Percentiles rank a stretch among this genome's conserved stretches.
phyloP scores from a whole-genome alignment of 805 yeast species.

The Saccharomycopsis selenospora region DNA sequence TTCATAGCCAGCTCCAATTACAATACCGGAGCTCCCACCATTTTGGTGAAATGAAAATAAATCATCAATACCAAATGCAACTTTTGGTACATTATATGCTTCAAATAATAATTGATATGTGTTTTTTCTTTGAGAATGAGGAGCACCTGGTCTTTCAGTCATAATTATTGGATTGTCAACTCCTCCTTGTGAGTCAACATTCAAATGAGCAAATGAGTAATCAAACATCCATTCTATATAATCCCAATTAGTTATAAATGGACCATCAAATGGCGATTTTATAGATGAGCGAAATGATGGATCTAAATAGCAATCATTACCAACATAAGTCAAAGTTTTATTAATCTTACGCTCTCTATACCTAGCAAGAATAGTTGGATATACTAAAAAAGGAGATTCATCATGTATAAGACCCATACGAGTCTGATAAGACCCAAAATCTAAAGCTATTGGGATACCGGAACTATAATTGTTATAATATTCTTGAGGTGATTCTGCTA shows the following conservation, averaged over 20 bases:
- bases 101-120: slow-evolving; percentile 84
- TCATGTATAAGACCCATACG: slow-evolving; percentile 52
- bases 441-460: slow-evolving; percentile 78
- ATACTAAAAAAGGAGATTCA: slow-evolving; percentile 47
- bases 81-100: slow-evolving; percentile 66
- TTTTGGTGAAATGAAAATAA: slow-evolving; percentile 71
- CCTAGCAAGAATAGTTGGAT: slow-evolving; percentile 63
- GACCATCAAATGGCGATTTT: slow-evolving; percentile 80
- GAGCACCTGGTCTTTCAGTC: slow-evolving; percentile 70
- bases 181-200: slow-evolving; percentile 44
- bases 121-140: slow-evolving; percentile 59
- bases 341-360: slow-evolving; percentile 71
- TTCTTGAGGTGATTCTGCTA: slow-evolving; percentile 25
- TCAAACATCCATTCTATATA: slow-evolving; percentile 75
- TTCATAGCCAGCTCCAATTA: slow-evolving; percentile 77
- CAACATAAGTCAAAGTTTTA: slow-evolving; percentile 61
- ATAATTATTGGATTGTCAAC: slow-evolving; percentile 76
- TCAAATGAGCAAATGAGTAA: slow-evolving; percentile 72
- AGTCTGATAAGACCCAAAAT: slow-evolving; percentile 62
- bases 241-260: slow-evolving; percentile 89
- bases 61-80: slow-evolving; percentile 76
- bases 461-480: slow-evolving; percentile 40
- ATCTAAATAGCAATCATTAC: slow-evolving; percentile 75
- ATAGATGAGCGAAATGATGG: slow-evolving; percentile 59
- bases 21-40: slow-evolving; percentile 53